These are phyloP conservation scores for Fragaria vesca DNA, from an alignment of 306 rosid species.

Conservation along the genomic window DNA sequence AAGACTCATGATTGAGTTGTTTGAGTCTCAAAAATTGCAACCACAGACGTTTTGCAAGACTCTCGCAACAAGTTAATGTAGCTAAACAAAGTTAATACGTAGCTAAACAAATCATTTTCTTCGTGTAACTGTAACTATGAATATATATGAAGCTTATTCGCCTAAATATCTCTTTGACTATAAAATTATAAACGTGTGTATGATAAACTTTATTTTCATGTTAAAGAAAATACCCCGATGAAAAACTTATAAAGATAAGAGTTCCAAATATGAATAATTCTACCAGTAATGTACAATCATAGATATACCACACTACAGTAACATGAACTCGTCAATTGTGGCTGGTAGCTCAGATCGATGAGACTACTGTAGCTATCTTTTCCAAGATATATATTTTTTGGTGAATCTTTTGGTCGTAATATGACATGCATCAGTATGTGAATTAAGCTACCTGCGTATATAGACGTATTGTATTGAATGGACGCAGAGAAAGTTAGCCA, in stretches of 20 bases:
- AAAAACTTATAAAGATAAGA: too few species aligned
- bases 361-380: background rate
- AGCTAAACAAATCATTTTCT: too few species aligned
- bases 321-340: background rate
- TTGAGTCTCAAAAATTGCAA: background rate
- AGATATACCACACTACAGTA: background rate
- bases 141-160: too few species aligned
- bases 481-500: background rate
- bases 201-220: too few species aligned
- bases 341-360: background rate
- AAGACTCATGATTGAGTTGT: background rate
- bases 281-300: too few species aligned
- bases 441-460: background rate
- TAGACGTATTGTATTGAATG: background rate
- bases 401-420: background rate
- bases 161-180: too few species aligned
- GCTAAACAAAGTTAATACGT: too few species aligned
- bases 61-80: background rate
- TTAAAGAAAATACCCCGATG: too few species aligned
- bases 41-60: background rate
- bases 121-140: too few species aligned
- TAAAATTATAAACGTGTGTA: too few species aligned
- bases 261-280: too few species aligned
- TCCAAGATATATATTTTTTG: background rate
- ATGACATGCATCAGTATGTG: background rate